Conservation (phyloP, 495 filamentous ascomycete genomes). For the Terfezia claveryi region DNA sequence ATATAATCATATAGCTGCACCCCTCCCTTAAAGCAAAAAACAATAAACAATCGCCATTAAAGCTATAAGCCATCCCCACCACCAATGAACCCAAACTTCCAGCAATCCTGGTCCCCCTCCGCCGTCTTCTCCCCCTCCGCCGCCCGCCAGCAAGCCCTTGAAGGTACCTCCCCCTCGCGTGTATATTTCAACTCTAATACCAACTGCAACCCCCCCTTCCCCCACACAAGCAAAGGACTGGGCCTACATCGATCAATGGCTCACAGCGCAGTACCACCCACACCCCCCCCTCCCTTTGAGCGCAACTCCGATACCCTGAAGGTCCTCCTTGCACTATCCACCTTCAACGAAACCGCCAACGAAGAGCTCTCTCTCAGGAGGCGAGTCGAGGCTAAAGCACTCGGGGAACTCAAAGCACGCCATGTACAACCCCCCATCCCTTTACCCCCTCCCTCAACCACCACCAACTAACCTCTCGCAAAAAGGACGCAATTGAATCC, state of each 20-base stretch:
- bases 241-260: conserved; percentile 69
- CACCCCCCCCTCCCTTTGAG: conserved; percentile 48
- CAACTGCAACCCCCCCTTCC: conserved; percentile 1
- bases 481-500: not conserved
- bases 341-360: conserved; percentile 61
- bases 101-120: conserved; percentile 25
- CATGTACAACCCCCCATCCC: conserved; percentile 9
- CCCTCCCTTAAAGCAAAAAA: too few species aligned
- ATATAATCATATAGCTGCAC: too few species aligned
- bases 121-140: conserved; percentile 54
- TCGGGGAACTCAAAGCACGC: conserved; percentile 26
- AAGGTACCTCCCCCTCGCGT: conserved; percentile 9
- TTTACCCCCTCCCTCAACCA: too few species aligned
- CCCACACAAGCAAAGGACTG: conserved; percentile 46
- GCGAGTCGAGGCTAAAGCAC: conserved; percentile 36
- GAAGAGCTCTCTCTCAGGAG: conserved; percentile 42
- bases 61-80: too few species aligned
- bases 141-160: conserved; percentile 36
- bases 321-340: conserved; percentile 49
- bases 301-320: conserved; percentile 66
- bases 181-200: not conserved
- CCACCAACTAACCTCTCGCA: not conserved
- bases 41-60: too few species aligned
- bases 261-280: conserved; percentile 42
- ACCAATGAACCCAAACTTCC: conserved; percentile 17